A percentile compares a stretch with the other conserved stretches of the same genome.
phyloP scores from a whole-genome alignment of 2,329 filamentous ascomycete genomes.

The Colletotrichum godetiae region DNA sequence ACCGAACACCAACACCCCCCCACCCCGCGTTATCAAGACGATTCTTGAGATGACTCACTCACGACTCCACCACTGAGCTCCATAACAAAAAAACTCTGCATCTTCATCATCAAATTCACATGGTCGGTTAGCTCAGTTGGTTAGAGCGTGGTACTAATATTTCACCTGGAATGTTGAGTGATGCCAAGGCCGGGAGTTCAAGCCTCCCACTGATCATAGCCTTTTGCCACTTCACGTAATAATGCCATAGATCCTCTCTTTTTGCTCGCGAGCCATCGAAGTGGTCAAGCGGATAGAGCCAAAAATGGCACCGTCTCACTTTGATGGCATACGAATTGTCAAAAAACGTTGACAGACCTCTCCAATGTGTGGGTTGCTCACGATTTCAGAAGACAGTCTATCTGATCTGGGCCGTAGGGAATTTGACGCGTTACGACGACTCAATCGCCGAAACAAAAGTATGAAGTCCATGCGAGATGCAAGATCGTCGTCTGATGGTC shows the following conservation, averaged over 20 bases:
- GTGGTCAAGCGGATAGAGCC: too few relatives aligned
- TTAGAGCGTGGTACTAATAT: slow-evolving; percentile 37
- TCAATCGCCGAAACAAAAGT: too few relatives aligned
- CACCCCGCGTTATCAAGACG: neutral
- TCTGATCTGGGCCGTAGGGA: too few relatives aligned
- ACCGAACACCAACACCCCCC: neutral
- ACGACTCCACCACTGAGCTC: slow-evolving; percentile 7
- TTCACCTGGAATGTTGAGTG: slow-evolving; percentile 21
- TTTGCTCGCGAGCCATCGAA: neutral
- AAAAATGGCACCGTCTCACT: too few relatives aligned
- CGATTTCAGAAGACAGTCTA: too few relatives aligned
- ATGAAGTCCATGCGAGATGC: neutral
- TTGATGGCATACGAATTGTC: too few relatives aligned
- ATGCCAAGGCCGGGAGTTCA: slow-evolving; percentile 36
- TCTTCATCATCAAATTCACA: rapidly evolving
- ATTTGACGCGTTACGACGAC: too few relatives aligned
- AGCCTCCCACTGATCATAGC: slow-evolving; percentile 33
- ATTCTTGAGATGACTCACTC: neutral
- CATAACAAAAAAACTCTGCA: neutral
- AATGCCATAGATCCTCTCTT: neutral
- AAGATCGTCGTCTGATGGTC: neutral
- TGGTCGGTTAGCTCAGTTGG: slow-evolving; percentile 36
- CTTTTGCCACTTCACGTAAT: neutral
- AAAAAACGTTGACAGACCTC: too few relatives aligned
- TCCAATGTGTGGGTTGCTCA: too few relatives aligned